A percentile compares a stretch with the other conserved stretches of the same genome.
Evolutionary conservation across 148 eudicot genomes (phyloP).

Genomic region (Vaccinium corymbosum): DNA sequence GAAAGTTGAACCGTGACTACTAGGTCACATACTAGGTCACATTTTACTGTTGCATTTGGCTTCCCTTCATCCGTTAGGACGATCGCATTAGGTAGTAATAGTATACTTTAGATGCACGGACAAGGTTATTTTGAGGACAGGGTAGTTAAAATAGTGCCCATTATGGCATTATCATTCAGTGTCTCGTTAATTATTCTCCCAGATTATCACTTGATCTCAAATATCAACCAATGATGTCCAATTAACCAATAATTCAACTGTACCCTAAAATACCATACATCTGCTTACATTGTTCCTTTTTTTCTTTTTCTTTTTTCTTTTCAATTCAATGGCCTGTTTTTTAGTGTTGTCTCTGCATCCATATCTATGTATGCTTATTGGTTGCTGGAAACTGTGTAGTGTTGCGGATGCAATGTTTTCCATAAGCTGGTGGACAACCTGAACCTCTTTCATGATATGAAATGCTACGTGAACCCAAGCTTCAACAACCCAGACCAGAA

Average conservation of each 20-base stretch:
- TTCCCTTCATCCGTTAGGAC: too few species aligned
- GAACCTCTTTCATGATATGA: slow-evolving; percentile 91
- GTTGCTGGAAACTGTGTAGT: slow-evolving; percentile 33
- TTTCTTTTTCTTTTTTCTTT: too few species aligned
- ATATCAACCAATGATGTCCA: not conserved
- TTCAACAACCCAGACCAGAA: slow-evolving; percentile 53
- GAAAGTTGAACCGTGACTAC: too few species aligned
- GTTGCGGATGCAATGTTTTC: slow-evolving; percentile 92
- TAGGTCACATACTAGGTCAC: too few species aligned
- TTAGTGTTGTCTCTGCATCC: too few species aligned
- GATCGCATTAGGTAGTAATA: too few species aligned
- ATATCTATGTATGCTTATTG: not conserved
- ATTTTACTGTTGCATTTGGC: too few species aligned
- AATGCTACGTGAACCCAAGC: slow-evolving; percentile 79
- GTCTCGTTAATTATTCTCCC: not conserved
- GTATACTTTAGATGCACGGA: too few species aligned
- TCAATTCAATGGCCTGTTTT: not conserved
- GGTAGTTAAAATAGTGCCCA: not conserved
- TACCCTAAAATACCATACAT: not conserved
- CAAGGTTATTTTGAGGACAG: too few species aligned
- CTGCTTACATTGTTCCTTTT: not conserved
- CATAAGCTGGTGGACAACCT: slow-evolving; percentile 95
- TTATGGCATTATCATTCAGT: not conserved
- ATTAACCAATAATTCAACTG: not conserved
- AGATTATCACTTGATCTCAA: not conserved